Evolutionary conservation across 176 grass and related monocot species (phyloP).

Genomic region (Chloris gayana): DNA sequence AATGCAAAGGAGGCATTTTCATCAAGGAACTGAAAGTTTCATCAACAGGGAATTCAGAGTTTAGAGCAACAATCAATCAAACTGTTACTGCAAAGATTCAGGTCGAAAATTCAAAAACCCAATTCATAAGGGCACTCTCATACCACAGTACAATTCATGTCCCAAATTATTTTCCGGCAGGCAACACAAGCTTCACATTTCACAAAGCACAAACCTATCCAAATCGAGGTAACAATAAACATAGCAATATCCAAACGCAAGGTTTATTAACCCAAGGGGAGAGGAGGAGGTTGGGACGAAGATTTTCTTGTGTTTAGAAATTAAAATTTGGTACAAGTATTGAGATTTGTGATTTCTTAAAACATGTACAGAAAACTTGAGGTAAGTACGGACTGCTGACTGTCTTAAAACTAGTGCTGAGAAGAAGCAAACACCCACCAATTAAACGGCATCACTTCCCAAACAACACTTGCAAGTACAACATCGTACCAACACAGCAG

Average conservation of each 20-base stretch:
- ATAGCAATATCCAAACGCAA: too few species aligned
- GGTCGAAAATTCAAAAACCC: too few species aligned
- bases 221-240: background rate
- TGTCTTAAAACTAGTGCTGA: background rate
- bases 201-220: background rate
- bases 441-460: conserved; percentile 12
- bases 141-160: too few species aligned
- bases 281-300: too few species aligned
- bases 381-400: conserved; percentile 28
- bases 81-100: too few species aligned
- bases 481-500: background rate
- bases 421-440: conserved; percentile 29
- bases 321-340: conserved; percentile 2
- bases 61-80: too few species aligned
- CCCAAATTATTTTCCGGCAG: background rate
- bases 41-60: too few species aligned
- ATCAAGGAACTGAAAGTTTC: too few species aligned
- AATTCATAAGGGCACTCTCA: too few species aligned
- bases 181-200: background rate
- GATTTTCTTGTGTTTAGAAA: background rate
- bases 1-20: too few species aligned
- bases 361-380: conserved; percentile 27
- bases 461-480: conserved; percentile 4
- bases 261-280: too few species aligned
- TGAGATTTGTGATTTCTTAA: conserved; percentile 10